Conservation (phyloP, 169 alveolate species). For the Babesia gibsoni region DNA sequence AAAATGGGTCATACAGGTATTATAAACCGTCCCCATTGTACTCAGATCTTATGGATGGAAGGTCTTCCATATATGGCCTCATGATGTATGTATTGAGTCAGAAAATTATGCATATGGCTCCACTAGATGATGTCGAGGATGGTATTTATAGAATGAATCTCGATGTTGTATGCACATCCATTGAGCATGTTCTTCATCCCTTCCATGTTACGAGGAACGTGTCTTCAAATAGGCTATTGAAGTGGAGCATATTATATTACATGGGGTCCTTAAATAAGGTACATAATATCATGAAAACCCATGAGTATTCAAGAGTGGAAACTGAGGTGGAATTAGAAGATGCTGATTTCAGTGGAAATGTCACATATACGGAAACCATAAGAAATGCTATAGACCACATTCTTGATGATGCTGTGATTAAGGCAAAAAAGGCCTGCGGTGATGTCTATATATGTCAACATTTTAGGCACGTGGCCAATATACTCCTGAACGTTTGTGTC, state of each 20-base stretch:
- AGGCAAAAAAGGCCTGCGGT: background rate
- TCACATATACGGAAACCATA: too few species aligned
- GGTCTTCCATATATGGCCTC: background rate
- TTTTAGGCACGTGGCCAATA: background rate
- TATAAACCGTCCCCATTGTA: constrained; percentile 12
- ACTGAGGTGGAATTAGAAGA: too few species aligned
- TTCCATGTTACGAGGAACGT: background rate
- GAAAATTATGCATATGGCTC: background rate
- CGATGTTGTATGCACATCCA: background rate
- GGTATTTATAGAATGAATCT: background rate
- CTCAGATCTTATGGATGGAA: background rate
- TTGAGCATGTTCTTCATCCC: constrained; percentile 21
- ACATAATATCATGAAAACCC: background rate
- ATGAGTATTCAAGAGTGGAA: too few species aligned
- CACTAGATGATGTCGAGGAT: background rate
- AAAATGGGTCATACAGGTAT: background rate
- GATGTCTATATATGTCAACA: background rate
- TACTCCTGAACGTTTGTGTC: background rate
- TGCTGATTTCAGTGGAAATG: too few species aligned
- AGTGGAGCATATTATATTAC: constrained; percentile 1
- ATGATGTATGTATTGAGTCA: constrained; percentile 11
- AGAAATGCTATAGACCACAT: background rate
- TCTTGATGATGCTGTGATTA: background rate
- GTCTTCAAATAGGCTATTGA: background rate
- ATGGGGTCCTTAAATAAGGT: background rate